Conservation (phyloP, 2,329 filamentous ascomycete species). For the Cladosporium colombiae region DNA sequence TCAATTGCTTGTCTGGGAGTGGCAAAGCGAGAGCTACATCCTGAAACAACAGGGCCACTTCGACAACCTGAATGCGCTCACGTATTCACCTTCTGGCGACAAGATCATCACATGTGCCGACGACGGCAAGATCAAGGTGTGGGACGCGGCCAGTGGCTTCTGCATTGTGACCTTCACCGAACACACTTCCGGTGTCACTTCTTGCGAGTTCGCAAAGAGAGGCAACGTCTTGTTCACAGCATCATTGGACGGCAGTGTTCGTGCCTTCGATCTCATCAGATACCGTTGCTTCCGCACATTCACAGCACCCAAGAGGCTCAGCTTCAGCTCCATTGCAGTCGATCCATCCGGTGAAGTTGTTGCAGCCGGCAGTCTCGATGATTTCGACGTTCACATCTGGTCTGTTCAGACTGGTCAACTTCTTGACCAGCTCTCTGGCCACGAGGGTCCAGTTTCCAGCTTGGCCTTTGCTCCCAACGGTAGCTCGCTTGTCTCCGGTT, state of each 20-base stretch:
- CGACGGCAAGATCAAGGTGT: slow-evolving; percentile 97
- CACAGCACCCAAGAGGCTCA: slow-evolving; percentile 85
- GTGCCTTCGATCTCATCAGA: slow-evolving; percentile 93
- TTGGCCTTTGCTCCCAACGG: slow-evolving; percentile 88
- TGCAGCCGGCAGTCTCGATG: slow-evolving; percentile 91
- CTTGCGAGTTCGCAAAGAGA: slow-evolving; percentile 91
- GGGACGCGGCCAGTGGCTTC: slow-evolving; percentile 95
- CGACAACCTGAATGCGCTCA: slow-evolving; percentile 89
- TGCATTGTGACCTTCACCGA: slow-evolving; percentile 98
- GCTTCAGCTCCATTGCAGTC: slow-evolving; percentile 93
- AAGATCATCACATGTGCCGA: slow-evolving; percentile 91
- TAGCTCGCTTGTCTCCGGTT: slow-evolving; percentile 80
- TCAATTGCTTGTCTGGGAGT: slow-evolving; percentile 98
- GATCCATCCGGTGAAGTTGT: slow-evolving; percentile 96
- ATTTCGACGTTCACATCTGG: slow-evolving; percentile 97
- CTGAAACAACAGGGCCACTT: slow-evolving; percentile 97
- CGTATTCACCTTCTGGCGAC: slow-evolving; percentile 91
- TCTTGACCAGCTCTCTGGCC: slow-evolving; percentile 84
- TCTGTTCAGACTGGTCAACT: slow-evolving; percentile 96
- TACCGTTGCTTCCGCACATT: slow-evolving; percentile 98
- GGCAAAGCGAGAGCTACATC: slow-evolving; percentile 99
- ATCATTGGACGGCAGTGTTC: slow-evolving; percentile 88
- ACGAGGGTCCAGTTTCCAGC: slow-evolving; percentile 89
- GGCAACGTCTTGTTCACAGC: slow-evolving; percentile 95
- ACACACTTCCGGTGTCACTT: slow-evolving; percentile 90